Percentiles rank a stretch among this genome's conserved stretches.
Evolutionary conservation across 1,284 basidiomycete species (phyloP).

Genomic region (Tilletia indica): DNA sequence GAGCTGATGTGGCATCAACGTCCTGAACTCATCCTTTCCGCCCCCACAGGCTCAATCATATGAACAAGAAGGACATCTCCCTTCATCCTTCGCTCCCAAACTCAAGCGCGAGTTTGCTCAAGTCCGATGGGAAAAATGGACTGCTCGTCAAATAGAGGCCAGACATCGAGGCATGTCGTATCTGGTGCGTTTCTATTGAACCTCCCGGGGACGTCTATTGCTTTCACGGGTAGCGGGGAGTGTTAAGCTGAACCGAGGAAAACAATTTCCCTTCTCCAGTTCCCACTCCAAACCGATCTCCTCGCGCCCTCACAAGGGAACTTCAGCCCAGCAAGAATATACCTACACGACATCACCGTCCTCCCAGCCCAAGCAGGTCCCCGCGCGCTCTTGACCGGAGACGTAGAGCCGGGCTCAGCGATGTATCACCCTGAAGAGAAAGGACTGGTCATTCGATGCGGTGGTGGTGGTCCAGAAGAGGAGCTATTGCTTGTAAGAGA

Average conservation of each 20-base stretch:
- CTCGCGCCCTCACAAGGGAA: too few species aligned
- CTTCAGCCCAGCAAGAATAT: neutral
- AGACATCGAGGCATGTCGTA: slow-evolving; percentile 39
- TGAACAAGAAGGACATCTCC: slow-evolving; percentile 26
- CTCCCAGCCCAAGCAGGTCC: neutral
- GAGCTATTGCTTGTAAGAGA: neutral
- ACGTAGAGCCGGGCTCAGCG: neutral
- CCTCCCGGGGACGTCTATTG: too few species aligned
- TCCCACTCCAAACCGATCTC: too few species aligned
- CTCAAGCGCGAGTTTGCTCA: slow-evolving; percentile 27
- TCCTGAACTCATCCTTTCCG: slow-evolving; percentile 66
- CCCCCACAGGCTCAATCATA: slow-evolving; percentile 58
- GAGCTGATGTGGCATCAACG: neutral
- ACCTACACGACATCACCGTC: neutral
- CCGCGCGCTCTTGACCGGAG: neutral
- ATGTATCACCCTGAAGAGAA: neutral
- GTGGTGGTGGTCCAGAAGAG: too few species aligned
- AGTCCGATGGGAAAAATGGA: slow-evolving; percentile 36
- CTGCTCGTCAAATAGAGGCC: slow-evolving; percentile 37
- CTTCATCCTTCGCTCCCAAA: slow-evolving; percentile 37
- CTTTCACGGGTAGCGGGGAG: too few species aligned
- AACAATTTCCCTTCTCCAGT: too few species aligned
- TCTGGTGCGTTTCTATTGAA: slow-evolving; percentile 20
- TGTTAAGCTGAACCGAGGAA: too few species aligned
- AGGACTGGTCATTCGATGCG: neutral